Evolutionary conservation across 805 yeast genomes (phyloP), one percentile per base, ranked within the genome.

Genomic region (Isabelozyma pseudorhagii): DNA sequence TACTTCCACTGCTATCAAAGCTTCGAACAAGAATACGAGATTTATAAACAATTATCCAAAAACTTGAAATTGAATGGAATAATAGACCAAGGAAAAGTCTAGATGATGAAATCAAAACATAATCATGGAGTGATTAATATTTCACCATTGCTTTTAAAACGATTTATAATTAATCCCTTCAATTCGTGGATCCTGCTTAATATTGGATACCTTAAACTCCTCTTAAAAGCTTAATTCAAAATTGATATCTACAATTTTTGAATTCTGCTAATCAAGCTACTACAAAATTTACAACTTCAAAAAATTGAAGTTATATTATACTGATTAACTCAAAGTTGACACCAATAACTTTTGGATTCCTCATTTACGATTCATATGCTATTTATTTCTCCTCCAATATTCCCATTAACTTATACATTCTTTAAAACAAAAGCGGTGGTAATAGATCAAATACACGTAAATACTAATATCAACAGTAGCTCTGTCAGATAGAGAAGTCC

Each of bases 1-100:
- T 79, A 78, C 53, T 79, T 73, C 61, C 72, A 70, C 52, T 70
- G 71, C 40, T 81, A 82, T 29, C 59, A 69, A 47, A 70, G 78
- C 39, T 71, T 80, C 52, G 63, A 65, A 50, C 78, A 80, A 44
- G 85, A 82, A 61, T 74, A 71, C 50, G 58, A 65, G 29, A 3
- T 40, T 13, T 48, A 44, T 21, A 11, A 18, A 15, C 34, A 25
- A 11, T 38, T 41, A 15, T 15, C 41, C 14, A 45, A 38, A 27
- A 31, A 28, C 27, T 8, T 42, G 8, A 42, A 42, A 17, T 42
- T 29, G 4, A 42, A 15, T 9, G 45, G 45, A 38, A 38, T 38
- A 38, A 38, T 38, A 38, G 18, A 15, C 40, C 9, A 38, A 5
- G 11, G 17, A n/a, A 34, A 13, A 34, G 14, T 13, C 10, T 13